Percentiles rank a stretch among this genome's conserved stretches.
phyloP scores from a whole-genome alignment of 176 grass and related monocot genomes.

The Triticum aestivum region DNA sequence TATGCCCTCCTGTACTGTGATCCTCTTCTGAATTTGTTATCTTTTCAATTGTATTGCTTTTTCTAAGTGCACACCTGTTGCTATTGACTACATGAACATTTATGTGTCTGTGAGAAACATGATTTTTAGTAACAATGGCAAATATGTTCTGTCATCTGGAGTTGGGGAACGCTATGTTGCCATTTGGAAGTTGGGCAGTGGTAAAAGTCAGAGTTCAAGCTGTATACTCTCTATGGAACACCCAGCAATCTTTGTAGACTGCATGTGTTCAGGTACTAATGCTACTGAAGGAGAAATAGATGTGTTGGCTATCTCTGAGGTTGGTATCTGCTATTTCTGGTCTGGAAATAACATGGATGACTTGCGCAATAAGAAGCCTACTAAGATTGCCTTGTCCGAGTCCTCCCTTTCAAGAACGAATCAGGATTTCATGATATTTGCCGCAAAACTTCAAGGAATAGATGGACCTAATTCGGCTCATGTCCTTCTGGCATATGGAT shows the following conservation, averaged over 20 bases:
- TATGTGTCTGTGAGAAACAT: slow-evolving; percentile 85
- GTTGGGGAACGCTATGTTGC: slow-evolving; percentile 84
- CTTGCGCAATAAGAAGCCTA: slow-evolving; percentile 65
- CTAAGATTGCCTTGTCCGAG: slow-evolving; percentile 59
- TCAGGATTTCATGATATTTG: slow-evolving; percentile 58
- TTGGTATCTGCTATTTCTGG: slow-evolving; percentile 90
- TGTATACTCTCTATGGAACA: slow-evolving; percentile 89
- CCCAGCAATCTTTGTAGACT: slow-evolving; percentile 77
- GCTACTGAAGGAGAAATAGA: slow-evolving; percentile 38
- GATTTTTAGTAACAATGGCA: slow-evolving; percentile 68
- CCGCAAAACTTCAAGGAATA: slow-evolving; percentile 67
- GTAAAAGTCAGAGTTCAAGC: slow-evolving; percentile 57
- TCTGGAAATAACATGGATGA: slow-evolving; percentile 56
- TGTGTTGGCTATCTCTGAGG: slow-evolving; percentile 84
- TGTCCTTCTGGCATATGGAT: slow-evolving; percentile 77
- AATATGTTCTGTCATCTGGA: slow-evolving; percentile 83
- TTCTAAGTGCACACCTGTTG: slow-evolving; percentile 15
- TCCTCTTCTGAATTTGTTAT: slow-evolving; percentile 4
- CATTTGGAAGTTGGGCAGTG: slow-evolving; percentile 72
- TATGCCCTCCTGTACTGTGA: background rate
- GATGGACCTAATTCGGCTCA: slow-evolving; percentile 63
- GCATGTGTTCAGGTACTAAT: slow-evolving; percentile 42
- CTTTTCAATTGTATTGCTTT: background rate
- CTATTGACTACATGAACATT: slow-evolving; percentile 20
- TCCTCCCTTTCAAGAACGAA: slow-evolving; percentile 46